Evolutionary conservation across 306 rosid genomes (phyloP), one percentile per base, ranked within the genome.

Genomic region (Acacia confusa): DNA sequence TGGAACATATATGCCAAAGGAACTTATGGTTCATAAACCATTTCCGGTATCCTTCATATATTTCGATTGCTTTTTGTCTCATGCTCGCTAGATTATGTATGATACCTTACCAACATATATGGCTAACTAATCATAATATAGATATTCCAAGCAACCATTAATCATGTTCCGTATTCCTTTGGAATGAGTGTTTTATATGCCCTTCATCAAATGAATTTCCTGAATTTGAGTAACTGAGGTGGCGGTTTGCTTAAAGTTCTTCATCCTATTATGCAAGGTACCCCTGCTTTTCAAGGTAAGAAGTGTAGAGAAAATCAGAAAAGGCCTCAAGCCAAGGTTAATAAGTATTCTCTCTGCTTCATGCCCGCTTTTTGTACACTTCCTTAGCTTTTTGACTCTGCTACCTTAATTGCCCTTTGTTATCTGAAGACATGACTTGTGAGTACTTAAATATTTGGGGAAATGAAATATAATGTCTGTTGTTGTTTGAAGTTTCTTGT

Each of bases 401-500:
- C 30, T 27, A 70, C n/a, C 32, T 41, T 22, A 28, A 74, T 66
- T 85, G 79, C 15, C 1, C 44, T 41, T 4, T 61, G 41, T 22
- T 7, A 60, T 60, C 36, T 64, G 44, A 79, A 45, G 43, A 58
- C 78, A 14, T 63, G 55, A 47, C 71, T 4, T 32, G 36, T 66
- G 66, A 66, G 45, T 61, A 16, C 52, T 53, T 22, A 11, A 40
- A 40, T 32, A 40, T 30, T 24, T 11, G 22, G 47, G 60, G 43
- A 74, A 74, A 48, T 36, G 27, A 68, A 72, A 61, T 32, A 75
- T 41, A 19, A 82, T 69, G 17, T 10, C 27, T n/a, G 52, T 58
- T 70, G 53, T 64, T 41, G 25, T 79, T 67, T 52, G 34, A n/a
- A 61, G 40, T 82, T 57, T 72, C 79, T 52, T 64, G 63, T 70